Base-by-base conservation (phyloP, 768 basidiomycete genomes). In the Kwoniella heveanensis region DNA sequence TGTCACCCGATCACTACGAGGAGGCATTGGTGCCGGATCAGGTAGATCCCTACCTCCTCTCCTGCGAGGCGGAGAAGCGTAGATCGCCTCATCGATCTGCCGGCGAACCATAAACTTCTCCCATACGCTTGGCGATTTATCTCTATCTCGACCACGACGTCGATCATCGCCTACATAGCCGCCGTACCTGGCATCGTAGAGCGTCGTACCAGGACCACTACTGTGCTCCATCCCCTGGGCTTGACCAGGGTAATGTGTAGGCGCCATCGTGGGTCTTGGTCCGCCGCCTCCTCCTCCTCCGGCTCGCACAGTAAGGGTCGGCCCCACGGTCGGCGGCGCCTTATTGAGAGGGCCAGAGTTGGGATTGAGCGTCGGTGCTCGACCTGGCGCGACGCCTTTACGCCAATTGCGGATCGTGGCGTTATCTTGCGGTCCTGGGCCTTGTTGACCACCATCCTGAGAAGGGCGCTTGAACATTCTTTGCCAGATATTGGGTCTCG, bases 311-410 rank as follows among this genome's bases (percentile, higher is more conserved):
- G 39, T 44, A 9, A 15, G 50, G 2, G n/a, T 29, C 25, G 59
- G 59, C 25, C 27, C 22, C 1, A 60, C n/a, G 4, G 58, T 60
- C 17, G 58, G 51, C n/a, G 19, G 26, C 32, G 24, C 57, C 17
- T 32, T n/a, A 6, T 44, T 44, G 39, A 24, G 19, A 8, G 36
- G 48, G 19, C 25, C 52, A 2, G 30, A n/a, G n/a, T 50, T 29
- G 10, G 60, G 60, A 19, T 54, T n/a, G 37, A 54, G 46, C 3
- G 60, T 61, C 1, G 60, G 60, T 46, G 60, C 51, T 27, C 60
- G 51, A 32, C 60, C 60, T 13, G 60, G 51, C 22, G 21, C 32
- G 2, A 61, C 39, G 8, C 29, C 51, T 51, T 37, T 54, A n/a
- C 29, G 24, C 60, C 60, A 61, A 32, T 61, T 61, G 7, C 51